Percentiles rank a stretch among this genome's conserved stretches.
Evolutionary conservation across 768 basidiomycete species (phyloP).

Genomic region (Rhodotorula diobovata): DNA sequence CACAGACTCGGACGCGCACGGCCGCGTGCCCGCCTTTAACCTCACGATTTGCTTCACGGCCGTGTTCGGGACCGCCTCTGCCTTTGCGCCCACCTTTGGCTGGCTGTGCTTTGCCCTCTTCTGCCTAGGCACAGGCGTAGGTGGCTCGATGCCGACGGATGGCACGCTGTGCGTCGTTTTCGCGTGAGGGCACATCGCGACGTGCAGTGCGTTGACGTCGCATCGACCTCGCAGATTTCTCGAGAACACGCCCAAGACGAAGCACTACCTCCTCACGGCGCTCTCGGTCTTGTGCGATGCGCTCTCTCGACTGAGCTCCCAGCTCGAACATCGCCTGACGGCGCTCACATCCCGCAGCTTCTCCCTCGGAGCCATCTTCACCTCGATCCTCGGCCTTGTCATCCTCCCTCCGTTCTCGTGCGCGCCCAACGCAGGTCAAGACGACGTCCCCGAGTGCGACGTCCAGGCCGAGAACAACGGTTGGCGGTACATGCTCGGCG

Average conservation of each 20-base stretch:
- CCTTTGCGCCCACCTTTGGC: constrained; percentile 64
- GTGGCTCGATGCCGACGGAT: constrained; percentile 85
- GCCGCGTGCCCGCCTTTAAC: constrained; percentile 86
- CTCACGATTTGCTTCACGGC: constrained; percentile 84
- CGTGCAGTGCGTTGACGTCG: background rate
- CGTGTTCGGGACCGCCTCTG: constrained; percentile 75
- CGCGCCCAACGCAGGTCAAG: background rate
- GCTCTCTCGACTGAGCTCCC: background rate
- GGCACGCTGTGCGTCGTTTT: constrained; percentile 57
- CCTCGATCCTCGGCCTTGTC: constrained; percentile 71
- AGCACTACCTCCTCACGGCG: constrained; percentile 84
- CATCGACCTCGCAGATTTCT: constrained; percentile 52
- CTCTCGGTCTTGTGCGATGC: constrained; percentile 73
- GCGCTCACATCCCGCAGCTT: constrained; percentile 51
- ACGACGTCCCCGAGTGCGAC: constrained; percentile 55
- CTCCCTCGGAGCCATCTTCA: constrained; percentile 80
- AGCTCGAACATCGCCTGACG: too few relatives aligned
- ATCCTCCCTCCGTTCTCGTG: constrained; percentile 64
- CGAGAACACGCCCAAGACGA: constrained; percentile 88
- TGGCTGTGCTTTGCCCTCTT: constrained; percentile 73
- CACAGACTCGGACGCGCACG: constrained; percentile 76
- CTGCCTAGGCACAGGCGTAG: constrained; percentile 85
- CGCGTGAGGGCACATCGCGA: background rate
- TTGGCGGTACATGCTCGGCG: constrained; percentile 78
- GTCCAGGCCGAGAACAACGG: constrained; percentile 68